Evolutionary conservation across 192 early-diverging fungal genomes (phyloP), one percentile per base, ranked within the genome.

Genomic region (Mortierella antarctica): DNA sequence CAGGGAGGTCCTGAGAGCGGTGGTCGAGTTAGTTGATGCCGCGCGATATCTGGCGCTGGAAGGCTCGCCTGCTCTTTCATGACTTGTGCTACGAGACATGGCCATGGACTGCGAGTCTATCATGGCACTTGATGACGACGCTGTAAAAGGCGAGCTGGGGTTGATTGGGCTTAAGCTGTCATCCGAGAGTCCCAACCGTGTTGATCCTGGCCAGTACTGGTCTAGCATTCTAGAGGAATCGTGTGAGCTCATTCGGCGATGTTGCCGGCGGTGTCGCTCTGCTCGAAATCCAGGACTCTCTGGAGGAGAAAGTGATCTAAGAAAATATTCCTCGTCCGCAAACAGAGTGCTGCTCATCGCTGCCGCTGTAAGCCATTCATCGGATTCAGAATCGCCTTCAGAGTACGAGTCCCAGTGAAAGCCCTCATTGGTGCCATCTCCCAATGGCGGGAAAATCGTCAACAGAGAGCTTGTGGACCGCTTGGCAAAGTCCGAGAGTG

Each of bases 171-270:
- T 78, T n/a, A 51, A 42, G 39, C 59, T 53, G 31, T 79, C 76
- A 46, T 79, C 76, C 13, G 69, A 67, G 0, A 56, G 14, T 0
- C 64, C 59, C 8, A 80, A 14, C 21, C 31, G 62, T 17, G 57
- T 72, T 7, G 77, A 80, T 4, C 77, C 77, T 17, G 77, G 77
- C 77, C 77, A 80, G 50, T 72, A 80, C 39, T 80, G 77, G 8
- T 72, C 65, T 7, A 58, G 65, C 4, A 56, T 9, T 13, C 49
- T 60, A 9, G 65, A 55, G 1, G 77, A 67, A 57, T 72, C 70
- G 49, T 63, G 67, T 17, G 70, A 80, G 41, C 77, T 68, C 7
- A 67, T 40, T 7, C 77, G 77, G 14, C 70, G 77, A 20, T 72
- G 70, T 2, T 52, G 53, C 8, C 51, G 11, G 8, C 17, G 52